These are phyloP conservation scores for Ampelocalamus luodianensis DNA, from an alignment of 176 grass and related monocot genomes.

Conservation along the genomic window DNA sequence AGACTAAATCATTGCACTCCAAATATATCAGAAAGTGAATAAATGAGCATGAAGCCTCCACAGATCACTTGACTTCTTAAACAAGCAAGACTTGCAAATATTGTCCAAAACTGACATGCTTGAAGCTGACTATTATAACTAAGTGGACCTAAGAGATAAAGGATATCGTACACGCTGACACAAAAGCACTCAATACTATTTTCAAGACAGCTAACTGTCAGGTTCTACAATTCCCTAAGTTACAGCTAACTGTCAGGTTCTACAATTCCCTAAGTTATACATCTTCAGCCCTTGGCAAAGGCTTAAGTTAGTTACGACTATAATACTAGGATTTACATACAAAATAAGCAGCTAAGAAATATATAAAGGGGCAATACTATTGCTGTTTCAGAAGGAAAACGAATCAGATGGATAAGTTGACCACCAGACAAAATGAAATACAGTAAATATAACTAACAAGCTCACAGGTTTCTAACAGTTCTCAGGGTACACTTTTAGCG, in stretches of 20 bases:
- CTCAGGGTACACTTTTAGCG: neutral
- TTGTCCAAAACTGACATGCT: neutral
- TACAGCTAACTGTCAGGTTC: neutral
- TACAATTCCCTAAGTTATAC: neutral
- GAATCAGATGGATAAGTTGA: neutral
- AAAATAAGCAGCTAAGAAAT: neutral
- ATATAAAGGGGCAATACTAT: neutral
- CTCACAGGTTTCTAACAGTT: neutral
- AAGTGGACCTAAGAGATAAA: neutral
- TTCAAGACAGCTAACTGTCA: constrained; percentile 3
- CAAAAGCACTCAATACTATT: constrained; percentile 8
- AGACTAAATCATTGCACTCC: neutral
- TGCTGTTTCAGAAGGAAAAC: neutral
- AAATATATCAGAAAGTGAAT: neutral
- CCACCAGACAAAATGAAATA: neutral
- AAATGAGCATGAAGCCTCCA: neutral
- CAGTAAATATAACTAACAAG: neutral
- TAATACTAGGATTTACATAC: neutral
- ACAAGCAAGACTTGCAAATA: neutral
- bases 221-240: neutral
- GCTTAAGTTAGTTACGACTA: neutral
- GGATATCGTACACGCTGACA: neutral
- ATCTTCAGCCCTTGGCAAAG: neutral
- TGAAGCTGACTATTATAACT: neutral
- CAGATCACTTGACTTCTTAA: neutral